Conservation (phyloP, 768 basidiomycete species). For the Suillus placidus region DNA sequence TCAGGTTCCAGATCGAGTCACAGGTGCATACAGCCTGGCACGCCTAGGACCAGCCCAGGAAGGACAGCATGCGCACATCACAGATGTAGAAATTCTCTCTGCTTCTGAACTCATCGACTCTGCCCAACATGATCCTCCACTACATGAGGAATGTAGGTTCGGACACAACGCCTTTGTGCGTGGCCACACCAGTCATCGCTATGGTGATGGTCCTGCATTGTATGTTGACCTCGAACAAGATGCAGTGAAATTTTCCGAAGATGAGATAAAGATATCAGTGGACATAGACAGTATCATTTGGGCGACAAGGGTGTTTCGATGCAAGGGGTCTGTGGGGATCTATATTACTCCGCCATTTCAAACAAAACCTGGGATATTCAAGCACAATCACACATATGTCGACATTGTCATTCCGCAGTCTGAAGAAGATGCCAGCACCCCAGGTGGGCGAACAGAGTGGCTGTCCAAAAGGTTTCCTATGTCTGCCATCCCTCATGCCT, state of each 20-base stretch:
- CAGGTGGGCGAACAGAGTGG: too few species aligned
- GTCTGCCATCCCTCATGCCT: too few species aligned
- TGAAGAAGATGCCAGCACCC: too few species aligned
- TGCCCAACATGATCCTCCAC: background rate
- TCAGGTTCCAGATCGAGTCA: background rate
- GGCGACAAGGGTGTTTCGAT: background rate
- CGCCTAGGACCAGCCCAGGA: rapidly evolving
- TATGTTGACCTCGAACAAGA: background rate
- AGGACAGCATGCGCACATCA: background rate
- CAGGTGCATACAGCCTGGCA: background rate
- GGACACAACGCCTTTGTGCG: background rate
- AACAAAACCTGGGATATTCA: too few species aligned
- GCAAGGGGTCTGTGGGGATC: background rate
- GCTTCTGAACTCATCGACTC: background rate
- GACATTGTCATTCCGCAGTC: too few species aligned
- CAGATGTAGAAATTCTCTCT: background rate
- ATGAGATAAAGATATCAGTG: background rate
- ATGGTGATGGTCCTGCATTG: background rate
- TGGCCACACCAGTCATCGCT: background rate
- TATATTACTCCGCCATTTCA: too few species aligned
- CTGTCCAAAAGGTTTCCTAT: too few species aligned
- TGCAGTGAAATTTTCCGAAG: background rate
- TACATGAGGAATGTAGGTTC: background rate
- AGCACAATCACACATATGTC: too few species aligned
- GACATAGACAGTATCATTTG: background rate